Percentiles rank a stretch among this genome's conserved stretches.
These are phyloP conservation scores for Penicillium sp. DNA, from an alignment of 2,329 filamentous ascomycete species.

Conservation along the genomic window DNA sequence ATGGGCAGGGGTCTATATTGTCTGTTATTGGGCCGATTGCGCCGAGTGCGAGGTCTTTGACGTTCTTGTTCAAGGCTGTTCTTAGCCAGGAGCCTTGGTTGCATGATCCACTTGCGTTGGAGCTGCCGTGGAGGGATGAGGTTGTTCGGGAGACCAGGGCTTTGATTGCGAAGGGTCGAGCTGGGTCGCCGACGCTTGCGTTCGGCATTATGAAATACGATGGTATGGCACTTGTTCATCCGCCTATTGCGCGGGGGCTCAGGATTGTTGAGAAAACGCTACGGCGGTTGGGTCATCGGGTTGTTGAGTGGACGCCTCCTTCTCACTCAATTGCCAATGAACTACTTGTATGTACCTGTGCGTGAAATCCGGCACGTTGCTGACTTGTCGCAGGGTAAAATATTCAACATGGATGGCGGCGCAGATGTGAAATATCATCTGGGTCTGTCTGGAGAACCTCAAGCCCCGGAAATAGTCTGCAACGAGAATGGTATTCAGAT, in stretches of 20 bases:
- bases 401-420: slow-evolving; percentile 41
- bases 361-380: not conserved
- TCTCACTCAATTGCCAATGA: slow-evolving; percentile 37
- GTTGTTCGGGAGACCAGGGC: slow-evolving; percentile 30
- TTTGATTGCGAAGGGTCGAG: slow-evolving; percentile 31
- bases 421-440: slow-evolving; percentile 46
- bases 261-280: slow-evolving; percentile 44
- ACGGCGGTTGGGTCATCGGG: slow-evolving; percentile 47
- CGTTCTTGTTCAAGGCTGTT: slow-evolving; percentile 49
- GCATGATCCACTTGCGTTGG: slow-evolving; percentile 55
- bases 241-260: slow-evolving; percentile 51
- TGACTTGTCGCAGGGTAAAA: slow-evolving; percentile 17
- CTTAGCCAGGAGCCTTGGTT: slow-evolving; percentile 56
- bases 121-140: slow-evolving; percentile 56
- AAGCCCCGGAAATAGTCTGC: slow-evolving; percentile 38
- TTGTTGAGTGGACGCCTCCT: slow-evolving; percentile 53
- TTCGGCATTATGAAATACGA: slow-evolving; percentile 51
- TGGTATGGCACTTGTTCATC: slow-evolving; percentile 44
- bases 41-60: slow-evolving; percentile 47
- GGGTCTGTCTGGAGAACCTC: slow-evolving; percentile 48
- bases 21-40: slow-evolving; percentile 58
- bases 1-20: slow-evolving; percentile 55
- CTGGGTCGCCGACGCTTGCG: slow-evolving; percentile 36
- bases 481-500: slow-evolving; percentile 27
- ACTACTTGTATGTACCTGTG: slow-evolving; percentile 32